Evolutionary conservation across 2,329 filamentous ascomycete species (phyloP).

Genomic region (Aspergillus intermedius): DNA sequence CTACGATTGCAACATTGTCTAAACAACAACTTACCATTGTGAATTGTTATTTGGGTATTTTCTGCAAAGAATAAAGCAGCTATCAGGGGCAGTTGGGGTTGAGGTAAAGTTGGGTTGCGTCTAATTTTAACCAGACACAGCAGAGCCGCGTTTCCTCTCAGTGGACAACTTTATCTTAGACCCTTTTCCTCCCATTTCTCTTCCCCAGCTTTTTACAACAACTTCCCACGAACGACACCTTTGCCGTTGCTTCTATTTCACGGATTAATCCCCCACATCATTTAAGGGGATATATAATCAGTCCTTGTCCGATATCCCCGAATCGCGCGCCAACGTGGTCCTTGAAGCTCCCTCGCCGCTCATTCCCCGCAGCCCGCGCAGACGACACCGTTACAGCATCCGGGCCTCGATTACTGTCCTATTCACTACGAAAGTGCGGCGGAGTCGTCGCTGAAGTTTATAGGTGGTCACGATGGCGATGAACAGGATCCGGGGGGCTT

Average conservation of each 20-base stretch:
- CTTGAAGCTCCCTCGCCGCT: slow-evolving; percentile 20
- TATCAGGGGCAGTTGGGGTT: no score
- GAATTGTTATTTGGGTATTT: no score
- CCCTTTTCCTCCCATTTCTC: slow-evolving; percentile 6
- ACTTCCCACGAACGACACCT: no score
- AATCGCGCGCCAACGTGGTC: slow-evolving; percentile 14
- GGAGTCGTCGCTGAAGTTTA: slow-evolving; percentile 30
- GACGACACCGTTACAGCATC: slow-evolving; percentile 7
- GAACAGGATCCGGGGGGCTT: slow-evolving; percentile 90
- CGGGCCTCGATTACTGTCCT: slow-evolving; percentile 6
- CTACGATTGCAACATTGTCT: neutral
- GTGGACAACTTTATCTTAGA: slow-evolving; percentile 25
- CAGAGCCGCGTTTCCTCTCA: slow-evolving; percentile 16
- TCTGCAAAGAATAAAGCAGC: no score
- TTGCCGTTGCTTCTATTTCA: no score
- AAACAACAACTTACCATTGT: neutral
- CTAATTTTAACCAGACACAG: no score
- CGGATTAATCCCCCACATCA: slow-evolving; percentile 1
- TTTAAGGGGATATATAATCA: slow-evolving; percentile 1
- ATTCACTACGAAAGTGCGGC: slow-evolving; percentile 29
- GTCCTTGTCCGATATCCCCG: slow-evolving; percentile 4
- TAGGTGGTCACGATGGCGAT: slow-evolving; percentile 64
- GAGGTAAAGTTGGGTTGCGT: no score
- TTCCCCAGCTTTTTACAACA: neutral
- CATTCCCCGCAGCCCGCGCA: slow-evolving; percentile 26